phyloP scores from a whole-genome alignment of 208 protist genomes.

The Crithidia thermophila region DNA sequence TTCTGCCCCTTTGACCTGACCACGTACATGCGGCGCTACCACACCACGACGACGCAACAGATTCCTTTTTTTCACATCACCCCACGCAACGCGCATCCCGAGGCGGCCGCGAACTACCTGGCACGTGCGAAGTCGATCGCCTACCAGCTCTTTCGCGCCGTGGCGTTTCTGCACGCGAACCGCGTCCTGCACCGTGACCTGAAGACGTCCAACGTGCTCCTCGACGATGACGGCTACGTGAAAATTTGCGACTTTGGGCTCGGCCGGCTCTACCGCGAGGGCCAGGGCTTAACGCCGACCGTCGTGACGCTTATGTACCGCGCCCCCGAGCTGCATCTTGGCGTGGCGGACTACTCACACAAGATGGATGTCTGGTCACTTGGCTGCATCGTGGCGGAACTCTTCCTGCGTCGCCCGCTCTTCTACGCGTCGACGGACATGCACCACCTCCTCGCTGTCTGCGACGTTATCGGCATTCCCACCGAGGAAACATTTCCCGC shows the following conservation, averaged over 20 bases:
- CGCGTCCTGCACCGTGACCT: slow-evolving; percentile 89
- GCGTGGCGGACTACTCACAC: slow-evolving; percentile 84
- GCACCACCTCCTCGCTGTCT: slow-evolving; percentile 88
- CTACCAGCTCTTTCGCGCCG: slow-evolving; percentile 67
- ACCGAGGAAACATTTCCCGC: slow-evolving; percentile 85
- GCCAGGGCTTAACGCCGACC: slow-evolving; percentile 73
- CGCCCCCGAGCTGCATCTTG: slow-evolving; percentile 94
- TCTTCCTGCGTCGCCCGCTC: slow-evolving; percentile 97
- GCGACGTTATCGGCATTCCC: slow-evolving; percentile 94
- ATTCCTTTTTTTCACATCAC: slow-evolving; percentile 66
- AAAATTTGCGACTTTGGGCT: slow-evolving; percentile 94
- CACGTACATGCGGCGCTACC: slow-evolving; percentile 61
- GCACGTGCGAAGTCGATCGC: slow-evolving; percentile 82
- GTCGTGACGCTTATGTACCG: slow-evolving; percentile 97
- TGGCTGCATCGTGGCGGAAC: slow-evolving; percentile 98
- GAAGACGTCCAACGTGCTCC: slow-evolving; percentile 90
- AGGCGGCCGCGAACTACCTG: slow-evolving; percentile 52
- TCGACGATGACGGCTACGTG: slow-evolving; percentile 61
- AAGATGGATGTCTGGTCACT: slow-evolving; percentile 96
- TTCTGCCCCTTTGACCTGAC: slow-evolving; percentile 79
- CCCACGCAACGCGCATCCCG: slow-evolving; percentile 57
- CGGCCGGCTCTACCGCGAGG: slow-evolving; percentile 82
- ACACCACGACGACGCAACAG: slow-evolving; percentile 4
- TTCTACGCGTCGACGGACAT: slow-evolving; percentile 92
- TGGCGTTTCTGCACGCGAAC: slow-evolving; percentile 83